These are phyloP conservation scores for Alternaria arbusti DNA, from an alignment of 2,329 filamentous ascomycete species.

Conservation along the genomic window DNA sequence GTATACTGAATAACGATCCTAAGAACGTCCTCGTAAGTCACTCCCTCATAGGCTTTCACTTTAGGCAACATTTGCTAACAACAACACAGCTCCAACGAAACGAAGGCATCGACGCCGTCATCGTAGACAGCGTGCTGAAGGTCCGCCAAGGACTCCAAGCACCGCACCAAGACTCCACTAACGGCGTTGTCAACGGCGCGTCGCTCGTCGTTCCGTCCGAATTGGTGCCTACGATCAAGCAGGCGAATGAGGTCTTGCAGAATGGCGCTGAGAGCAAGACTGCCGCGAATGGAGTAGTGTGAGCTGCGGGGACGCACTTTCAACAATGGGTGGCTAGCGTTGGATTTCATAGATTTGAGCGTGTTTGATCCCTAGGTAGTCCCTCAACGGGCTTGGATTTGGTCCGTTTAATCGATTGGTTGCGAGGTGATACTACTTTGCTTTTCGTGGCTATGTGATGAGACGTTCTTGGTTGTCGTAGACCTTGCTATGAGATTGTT, in stretches of 20 bases:
- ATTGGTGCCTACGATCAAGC: slow-evolving; percentile 9
- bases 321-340: not conserved
- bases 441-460: too few relatives aligned
- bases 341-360: not conserved
- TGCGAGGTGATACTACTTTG: too few relatives aligned
- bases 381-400: slow-evolving; percentile 5
- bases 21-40: slow-evolving; percentile 78
- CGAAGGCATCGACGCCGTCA: slow-evolving; percentile 96
- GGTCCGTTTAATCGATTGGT: not conserved
- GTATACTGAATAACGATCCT: slow-evolving; percentile 86
- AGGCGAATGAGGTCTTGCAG: slow-evolving; percentile 3
- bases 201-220: slow-evolving; percentile 9
- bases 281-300: not conserved
- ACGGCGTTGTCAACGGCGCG: slow-evolving; percentile 1
- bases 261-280: not conserved
- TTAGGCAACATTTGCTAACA: not conserved
- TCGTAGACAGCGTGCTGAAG: slow-evolving; percentile 91
- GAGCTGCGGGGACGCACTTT: not conserved
- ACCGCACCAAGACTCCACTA: slow-evolving; percentile 12
- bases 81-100: slow-evolving; percentile 78
- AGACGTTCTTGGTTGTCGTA: too few relatives aligned
- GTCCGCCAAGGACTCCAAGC: slow-evolving; percentile 88
- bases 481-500: too few relatives aligned
- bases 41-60: not conserved
- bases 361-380: not conserved